Conservation (phyloP, 257 asterid genomes). For the Eustoma russellianum region DNA sequence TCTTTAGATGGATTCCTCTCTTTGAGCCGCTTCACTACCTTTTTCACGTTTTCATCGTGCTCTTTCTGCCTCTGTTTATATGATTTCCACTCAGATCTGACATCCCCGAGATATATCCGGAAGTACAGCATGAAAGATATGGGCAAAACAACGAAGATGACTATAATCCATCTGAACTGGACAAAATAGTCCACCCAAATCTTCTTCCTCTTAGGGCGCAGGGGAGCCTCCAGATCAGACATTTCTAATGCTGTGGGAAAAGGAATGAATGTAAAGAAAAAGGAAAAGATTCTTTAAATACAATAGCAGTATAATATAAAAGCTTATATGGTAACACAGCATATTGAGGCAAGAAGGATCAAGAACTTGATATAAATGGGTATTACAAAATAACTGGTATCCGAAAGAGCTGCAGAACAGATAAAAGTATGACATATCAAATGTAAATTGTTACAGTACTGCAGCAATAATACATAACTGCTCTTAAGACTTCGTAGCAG, state of each 20-base stretch:
- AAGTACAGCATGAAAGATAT: constrained; percentile 68
- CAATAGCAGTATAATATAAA: too few species aligned
- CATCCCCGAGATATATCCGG: constrained; percentile 71
- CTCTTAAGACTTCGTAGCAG: too few species aligned
- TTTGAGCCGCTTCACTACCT: constrained; percentile 39
- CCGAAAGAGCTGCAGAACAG: too few species aligned
- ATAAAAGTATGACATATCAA: too few species aligned
- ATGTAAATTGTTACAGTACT: too few species aligned
- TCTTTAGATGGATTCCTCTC: constrained; percentile 36
- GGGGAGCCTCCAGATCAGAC: constrained; percentile 88
- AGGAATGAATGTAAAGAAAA: background rate
- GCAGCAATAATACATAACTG: too few species aligned
- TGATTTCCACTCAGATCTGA: constrained; percentile 62
- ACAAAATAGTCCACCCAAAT: constrained; percentile 74
- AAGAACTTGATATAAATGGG: too few species aligned
- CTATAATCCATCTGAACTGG: constrained; percentile 81
- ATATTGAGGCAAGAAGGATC: too few species aligned
- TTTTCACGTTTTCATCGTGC: constrained; percentile 43
- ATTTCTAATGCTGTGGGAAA: constrained; percentile 18
- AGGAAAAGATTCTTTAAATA: too few species aligned
- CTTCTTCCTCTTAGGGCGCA: constrained; percentile 95
- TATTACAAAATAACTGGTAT: too few species aligned
- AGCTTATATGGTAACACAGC: too few species aligned
- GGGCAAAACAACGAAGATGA: constrained; percentile 80
- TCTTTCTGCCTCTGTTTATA: constrained; percentile 56